Base-by-base conservation (phyloP, 257 asterid genomes). In the Solanum sitiens region DNA sequence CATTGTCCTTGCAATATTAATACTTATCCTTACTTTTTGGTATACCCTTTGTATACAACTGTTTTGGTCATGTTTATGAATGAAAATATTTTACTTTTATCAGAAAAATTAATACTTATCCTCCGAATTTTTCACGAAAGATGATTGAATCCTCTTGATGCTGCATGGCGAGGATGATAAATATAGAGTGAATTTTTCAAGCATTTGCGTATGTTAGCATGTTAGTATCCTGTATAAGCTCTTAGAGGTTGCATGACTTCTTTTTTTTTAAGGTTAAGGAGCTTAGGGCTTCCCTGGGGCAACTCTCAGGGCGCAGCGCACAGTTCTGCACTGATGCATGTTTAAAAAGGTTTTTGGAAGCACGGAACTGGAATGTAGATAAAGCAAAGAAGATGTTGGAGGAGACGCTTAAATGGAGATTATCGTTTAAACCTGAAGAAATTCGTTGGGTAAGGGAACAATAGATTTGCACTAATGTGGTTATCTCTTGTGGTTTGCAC, bases 341-440 rank as follows among this genome's bases (percentile, higher is more conserved):
- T 89, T 89, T 97, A 92, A 93, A 87, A 94, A 92, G 99, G 88
- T 97, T 92, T 87, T 91, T 95, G 88, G 98, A 93, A 90, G 98
- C 98, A 23, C 92, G 99, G 45, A 93, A 89, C 93, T 97, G 98
- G 98, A 94, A 92, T 88, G 94, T 93, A 8, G 99, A 95, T 27
- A 97, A 94, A 91, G 90, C 98, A 5, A 95, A 93, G 93, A 97
- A 93, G 92, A 97, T 97, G 99, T 84, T 97, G 88, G 98, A 95
- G 90, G 99, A 97, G 87, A 92, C 98, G 8, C 89, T 97, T 86
- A 93, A 91, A 89, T 97, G 99, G 99, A 95, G 99, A 86, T 88
- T 96, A 56, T 89, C 92, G 72, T 97, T 70, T 87, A 95, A 95
- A 90, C 99, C 99, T 45, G 98, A 97, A 93, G 99, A 97, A 90